phyloP scores from a whole-genome alignment of 1,139 yeast species.

The Yamadazyma taylorii region DNA sequence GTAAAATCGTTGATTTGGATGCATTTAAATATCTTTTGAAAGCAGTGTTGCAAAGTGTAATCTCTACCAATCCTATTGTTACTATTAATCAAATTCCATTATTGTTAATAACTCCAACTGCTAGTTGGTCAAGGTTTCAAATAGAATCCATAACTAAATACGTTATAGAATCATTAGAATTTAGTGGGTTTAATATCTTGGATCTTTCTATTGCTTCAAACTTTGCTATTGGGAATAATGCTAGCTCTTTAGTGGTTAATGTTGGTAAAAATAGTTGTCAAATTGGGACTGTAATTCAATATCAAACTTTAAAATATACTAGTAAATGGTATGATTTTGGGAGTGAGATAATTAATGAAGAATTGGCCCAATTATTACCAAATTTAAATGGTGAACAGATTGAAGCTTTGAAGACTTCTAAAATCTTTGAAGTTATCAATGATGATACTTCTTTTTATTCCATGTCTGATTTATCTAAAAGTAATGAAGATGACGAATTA shows the following conservation, averaged over 20 bases:
- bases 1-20: conserved; percentile 62
- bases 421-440: conserved; percentile 71
- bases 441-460: conserved; percentile 64
- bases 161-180: conserved; percentile 69
- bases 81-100: conserved; percentile 48
- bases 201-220: conserved; percentile 71
- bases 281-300: conserved; percentile 75
- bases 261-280: conserved; percentile 77
- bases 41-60: conserved; percentile 56
- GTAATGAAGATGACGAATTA: conserved; percentile 67
- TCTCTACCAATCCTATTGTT: conserved; percentile 50
- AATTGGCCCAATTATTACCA: conserved; percentile 56
- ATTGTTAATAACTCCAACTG: conserved; percentile 61
- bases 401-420: conserved; percentile 72
- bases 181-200: conserved; percentile 70
- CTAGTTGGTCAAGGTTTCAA: conserved; percentile 67
- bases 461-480: conserved; percentile 43
- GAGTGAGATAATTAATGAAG: conserved; percentile 59
- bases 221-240: conserved; percentile 65
- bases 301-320: conserved; percentile 58
- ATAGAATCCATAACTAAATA: conserved; percentile 72
- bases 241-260: conserved; percentile 73
- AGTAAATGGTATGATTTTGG: conserved; percentile 54
- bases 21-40: conserved; percentile 73
- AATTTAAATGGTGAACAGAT: conserved; percentile 57